Evolutionary conservation across 1,139 yeast genomes (phyloP), one percentile per base, ranked within the genome.

Genomic region (Geotrichum bryndzae): DNA sequence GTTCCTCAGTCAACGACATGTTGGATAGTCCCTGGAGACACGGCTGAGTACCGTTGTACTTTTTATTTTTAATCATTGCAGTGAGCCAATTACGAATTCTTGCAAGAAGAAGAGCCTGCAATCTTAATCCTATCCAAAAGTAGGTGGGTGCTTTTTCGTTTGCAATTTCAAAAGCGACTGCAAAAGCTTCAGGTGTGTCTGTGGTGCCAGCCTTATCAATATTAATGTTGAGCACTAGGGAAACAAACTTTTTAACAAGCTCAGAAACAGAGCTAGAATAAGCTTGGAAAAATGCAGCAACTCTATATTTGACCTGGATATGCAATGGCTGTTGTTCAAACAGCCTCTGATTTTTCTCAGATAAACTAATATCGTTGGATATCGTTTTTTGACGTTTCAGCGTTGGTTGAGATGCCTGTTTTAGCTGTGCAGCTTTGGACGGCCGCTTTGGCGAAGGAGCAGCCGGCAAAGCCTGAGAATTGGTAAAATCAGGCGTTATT

Each of bases 1-100:
- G 66, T 35, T 66, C 67, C 29, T 65, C 51, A 10, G 68, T 61
- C 27, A 69, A 54, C 7, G 71, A 66, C 60, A 70, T 66, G n/a
- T 62, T 60, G 11, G 54, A 50, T 38, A 72, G 56, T 7, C 67
- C 68, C 18, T 59, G 58, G 46, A 72, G 51, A 13, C 67, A 67
- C 4, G 64, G 54, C 8, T 55, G 56, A 15, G 68, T 61, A 5
- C 56, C 59, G 18, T 66, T 68, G 45, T 60, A 65, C 25, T 61
- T 55, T 60, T 68, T 68, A 25, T 55, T 54, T 51, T 64, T 65
- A 15, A 59, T 41, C 56, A 64, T 56, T 6, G 59, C 59, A 2
- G 67, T 66, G 59, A 73, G 60, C 74, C 74, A 73, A 63, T 71
- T 72, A 33, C 73, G 67, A 53, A 71, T 59, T n/a, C 76, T 67